Base-by-base conservation (phyloP, 2,329 filamentous ascomycete species). In the Blastomyces percursus region DNA sequence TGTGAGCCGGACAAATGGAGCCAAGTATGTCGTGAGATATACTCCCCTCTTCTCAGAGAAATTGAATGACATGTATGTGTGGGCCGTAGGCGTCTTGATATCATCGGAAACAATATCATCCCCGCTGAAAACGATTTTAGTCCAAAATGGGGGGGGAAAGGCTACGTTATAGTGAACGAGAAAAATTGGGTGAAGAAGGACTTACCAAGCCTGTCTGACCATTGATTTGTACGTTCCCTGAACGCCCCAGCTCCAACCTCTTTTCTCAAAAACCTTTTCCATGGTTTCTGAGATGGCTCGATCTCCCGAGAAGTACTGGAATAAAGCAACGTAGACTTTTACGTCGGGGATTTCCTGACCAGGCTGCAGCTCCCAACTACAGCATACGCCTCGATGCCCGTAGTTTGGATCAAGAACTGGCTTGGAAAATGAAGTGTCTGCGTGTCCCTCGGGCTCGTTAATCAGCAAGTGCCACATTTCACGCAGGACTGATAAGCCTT, bases 1-100 rank as follows among this genome's bases (percentile, higher is more conserved):
- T 46, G 19, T n/a, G 42, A 46, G 42, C 19, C 42, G 42, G 21
- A 21, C 77, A 54, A 54, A 54, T 54, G 51, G 51, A 16, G 51
- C 51, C 2, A 54, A 8, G 24, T 54, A 54, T 32, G 51, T 54
- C 21, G 51, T 54, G 21, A 54, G 51, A 32, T 54, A 54, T n/a
- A 54, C 14, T 32, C 51, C 27, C 51, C 7, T 54, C 51, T 54
- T 54, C 51, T 54, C 27, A 16, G 51, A 54, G 24, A 54, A 54
- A 54, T 54, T 54, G 27, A 54, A 54, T 27, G 51, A 54, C 51
- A 54, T 19, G 30, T 54, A 54, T 54, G 51, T 54, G 21, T 54
- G 27, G 51, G 51, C 51, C 4, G 51, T 54, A 16, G 51, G 51
- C 16, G 24, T 32, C 51, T 54, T 54, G 51, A 54, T 11, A 32